phyloP scores from a whole-genome alignment of 345 rosid genomes.

The Odontarrhena argentea region DNA sequence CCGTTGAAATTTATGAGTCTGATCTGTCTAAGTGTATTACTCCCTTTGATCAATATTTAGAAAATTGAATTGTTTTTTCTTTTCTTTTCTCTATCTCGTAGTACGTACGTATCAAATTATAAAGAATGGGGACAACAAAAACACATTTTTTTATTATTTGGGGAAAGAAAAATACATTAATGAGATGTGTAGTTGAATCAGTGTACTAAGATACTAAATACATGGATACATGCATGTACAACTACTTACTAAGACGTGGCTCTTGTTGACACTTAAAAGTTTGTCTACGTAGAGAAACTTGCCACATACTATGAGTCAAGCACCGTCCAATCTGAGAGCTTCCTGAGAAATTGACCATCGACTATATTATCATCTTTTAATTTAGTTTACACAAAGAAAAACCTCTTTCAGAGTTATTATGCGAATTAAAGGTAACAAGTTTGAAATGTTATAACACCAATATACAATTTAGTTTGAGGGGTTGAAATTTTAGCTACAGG shows the following conservation, averaged over 20 bases:
- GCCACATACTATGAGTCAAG: slow-evolving; percentile 1
- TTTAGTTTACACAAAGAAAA: background rate
- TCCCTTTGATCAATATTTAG: too few species aligned
- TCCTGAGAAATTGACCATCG: background rate
- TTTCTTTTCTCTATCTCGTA: background rate
- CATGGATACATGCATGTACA: slow-evolving; percentile 14
- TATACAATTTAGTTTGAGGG: background rate
- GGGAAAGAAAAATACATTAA: background rate
- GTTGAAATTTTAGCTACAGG: background rate
- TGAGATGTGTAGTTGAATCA: slow-evolving; percentile 13
- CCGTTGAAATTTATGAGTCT: slow-evolving; percentile 9
- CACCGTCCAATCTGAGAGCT: slow-evolving; percentile 22
- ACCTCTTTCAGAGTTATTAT: background rate
- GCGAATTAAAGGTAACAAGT: background rate
- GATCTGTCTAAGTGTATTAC: background rate
- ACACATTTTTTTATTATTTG: background rate
- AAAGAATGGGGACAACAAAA: slow-evolving; percentile 5
- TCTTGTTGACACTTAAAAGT: background rate
- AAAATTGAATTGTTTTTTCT: background rate
- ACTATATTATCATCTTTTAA: background rate
- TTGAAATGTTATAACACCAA: background rate
- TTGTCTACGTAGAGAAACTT: slow-evolving; percentile 11
- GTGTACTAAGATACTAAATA: background rate
- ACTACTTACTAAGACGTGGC: slow-evolving; percentile 25
- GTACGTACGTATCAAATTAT: slow-evolving; percentile 28